These are phyloP conservation scores for Lentinus brumalis DNA, from an alignment of 768 basidiomycete genomes.

Conservation along the genomic window DNA sequence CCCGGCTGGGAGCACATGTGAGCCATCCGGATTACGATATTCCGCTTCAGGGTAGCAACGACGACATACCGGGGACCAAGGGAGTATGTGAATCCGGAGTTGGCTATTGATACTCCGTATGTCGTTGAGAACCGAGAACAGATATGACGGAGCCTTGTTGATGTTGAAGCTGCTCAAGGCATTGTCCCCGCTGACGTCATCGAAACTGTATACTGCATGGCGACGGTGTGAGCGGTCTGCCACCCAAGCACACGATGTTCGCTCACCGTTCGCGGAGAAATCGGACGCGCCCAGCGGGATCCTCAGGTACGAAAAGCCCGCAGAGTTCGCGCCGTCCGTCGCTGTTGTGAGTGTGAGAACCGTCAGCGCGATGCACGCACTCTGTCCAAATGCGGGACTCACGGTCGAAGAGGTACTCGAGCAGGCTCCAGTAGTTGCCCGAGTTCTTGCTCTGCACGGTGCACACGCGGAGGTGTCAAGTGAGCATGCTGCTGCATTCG, in stretches of 20 bases:
- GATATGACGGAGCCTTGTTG: slow-evolving; percentile 56
- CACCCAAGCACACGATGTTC: not conserved
- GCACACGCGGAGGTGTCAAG: not conserved
- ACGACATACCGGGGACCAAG: slow-evolving; percentile 74
- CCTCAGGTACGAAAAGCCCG: slow-evolving; percentile 70
- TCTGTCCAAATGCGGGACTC: slow-evolving; percentile 7
- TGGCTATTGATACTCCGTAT: slow-evolving; percentile 58
- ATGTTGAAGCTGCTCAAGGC: slow-evolving; percentile 60
- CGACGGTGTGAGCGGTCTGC: not conserved
- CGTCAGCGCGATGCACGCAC: not conserved
- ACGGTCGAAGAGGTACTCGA: slow-evolving; percentile 60
- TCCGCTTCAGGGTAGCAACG: not conserved
- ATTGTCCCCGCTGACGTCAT: slow-evolving; percentile 63
- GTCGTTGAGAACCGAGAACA: slow-evolving; percentile 65
- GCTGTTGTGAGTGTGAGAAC: slow-evolving; percentile 32
- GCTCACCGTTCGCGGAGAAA: slow-evolving; percentile 60
- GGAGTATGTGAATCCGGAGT: slow-evolving; percentile 58
- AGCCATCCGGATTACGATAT: not conserved
- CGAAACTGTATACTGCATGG: slow-evolving; percentile 60
- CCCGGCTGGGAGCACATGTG: slow-evolving; percentile 50
- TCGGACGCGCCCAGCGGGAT: slow-evolving; percentile 75
- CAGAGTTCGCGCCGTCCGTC: slow-evolving; percentile 59
- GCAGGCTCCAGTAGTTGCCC: slow-evolving; percentile 57
- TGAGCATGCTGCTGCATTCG: not conserved
- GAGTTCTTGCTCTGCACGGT: slow-evolving; percentile 47